Evolutionary conservation across 108 stramenopile genomes (phyloP).

Genomic region (Epithemia pelagica): DNA sequence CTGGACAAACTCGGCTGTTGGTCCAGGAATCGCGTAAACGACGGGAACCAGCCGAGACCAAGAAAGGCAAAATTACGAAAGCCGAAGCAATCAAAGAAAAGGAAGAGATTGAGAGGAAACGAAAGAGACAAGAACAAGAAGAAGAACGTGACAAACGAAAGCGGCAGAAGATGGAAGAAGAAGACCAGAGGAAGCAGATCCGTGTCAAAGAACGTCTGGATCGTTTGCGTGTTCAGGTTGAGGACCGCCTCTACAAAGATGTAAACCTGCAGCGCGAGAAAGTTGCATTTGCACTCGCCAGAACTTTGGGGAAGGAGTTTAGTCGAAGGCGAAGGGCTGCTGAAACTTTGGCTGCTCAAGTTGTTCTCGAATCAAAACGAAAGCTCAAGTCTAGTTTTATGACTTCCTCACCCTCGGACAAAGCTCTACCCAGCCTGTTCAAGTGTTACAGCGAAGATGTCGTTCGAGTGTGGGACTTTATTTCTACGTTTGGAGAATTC

Average conservation of each 20-base stretch:
- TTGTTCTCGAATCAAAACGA: constrained; percentile 14
- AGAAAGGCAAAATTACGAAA: constrained; percentile 32
- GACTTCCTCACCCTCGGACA: neutral
- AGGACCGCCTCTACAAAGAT: constrained; percentile 74
- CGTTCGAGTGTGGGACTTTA: constrained; percentile 72
- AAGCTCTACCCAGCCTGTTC: constrained; percentile 24
- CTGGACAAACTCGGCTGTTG: constrained; percentile 22
- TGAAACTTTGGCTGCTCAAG: constrained; percentile 50
- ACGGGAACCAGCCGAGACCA: constrained; percentile 40
- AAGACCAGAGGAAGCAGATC: constrained; percentile 63
- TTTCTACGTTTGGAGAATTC: constrained; percentile 59
- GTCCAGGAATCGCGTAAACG: constrained; percentile 47
- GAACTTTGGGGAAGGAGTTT: constrained; percentile 61
- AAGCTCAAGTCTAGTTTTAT: neutral
- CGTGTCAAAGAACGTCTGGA: constrained; percentile 65
- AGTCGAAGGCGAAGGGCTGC: constrained; percentile 56
- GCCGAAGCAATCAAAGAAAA: constrained; percentile 27
- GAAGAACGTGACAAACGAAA: constrained; percentile 58
- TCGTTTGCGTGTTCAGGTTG: constrained; percentile 58
- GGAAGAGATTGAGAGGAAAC: constrained; percentile 35
- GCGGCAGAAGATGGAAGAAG: constrained; percentile 59
- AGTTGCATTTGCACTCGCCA: constrained; percentile 49
- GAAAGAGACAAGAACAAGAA: constrained; percentile 51
- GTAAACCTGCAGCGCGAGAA: constrained; percentile 63
- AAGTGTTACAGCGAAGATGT: constrained; percentile 66